Base-by-base conservation (phyloP, 225 moss, liverwort and hornwort species). In the Lunularia cruciata region DNA sequence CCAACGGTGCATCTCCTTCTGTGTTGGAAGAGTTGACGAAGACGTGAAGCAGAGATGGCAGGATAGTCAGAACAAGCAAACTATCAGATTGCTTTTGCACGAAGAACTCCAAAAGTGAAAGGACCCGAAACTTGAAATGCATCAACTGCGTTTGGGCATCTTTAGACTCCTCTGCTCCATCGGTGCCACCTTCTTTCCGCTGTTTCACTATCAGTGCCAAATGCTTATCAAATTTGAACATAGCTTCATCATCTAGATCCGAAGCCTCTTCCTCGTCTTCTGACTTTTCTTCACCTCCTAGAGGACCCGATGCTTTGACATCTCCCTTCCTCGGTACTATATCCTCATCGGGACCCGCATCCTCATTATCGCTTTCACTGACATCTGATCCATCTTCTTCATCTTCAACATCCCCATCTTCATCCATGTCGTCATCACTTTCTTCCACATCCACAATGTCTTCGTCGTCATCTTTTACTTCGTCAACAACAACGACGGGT, bases 241-340 rank as follows among this genome's bases (percentile, higher is more conserved):
- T 95, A 8, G 91, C 86, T 72, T 95, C 95, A 67, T 95, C 95
- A 63, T 95, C 92, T 81, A 92, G 71, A 42, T 89, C 95, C 14
- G 92, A 92, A 40, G 69, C 78, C 75, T 84, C 94, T 12, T 54
- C 70, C 31, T 82, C 74, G 4, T 76, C 80, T 5, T 73, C 76
- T 22, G 71, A 69, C 49, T 43, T 74, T 35, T 71, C 19, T 47
- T 25, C 23, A 49, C 16, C 51, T 33, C 51, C 28, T 46, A 30
- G 27, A 65, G 19, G 15, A 34, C 53, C 69, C 11, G 35, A 11
- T 11, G 26, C 70, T 45, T 3, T 64, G 52, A 57, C 52, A 65
- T 70, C 70, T 65, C 15, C 52, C 55, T 65, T 57, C 25, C 23
- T 25, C 16, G 47, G 18, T 23, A 23, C 48, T 52, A 5, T 26